phyloP scores from a whole-genome alignment of 1,139 yeast species.

The Kodamaea alishanica region DNA sequence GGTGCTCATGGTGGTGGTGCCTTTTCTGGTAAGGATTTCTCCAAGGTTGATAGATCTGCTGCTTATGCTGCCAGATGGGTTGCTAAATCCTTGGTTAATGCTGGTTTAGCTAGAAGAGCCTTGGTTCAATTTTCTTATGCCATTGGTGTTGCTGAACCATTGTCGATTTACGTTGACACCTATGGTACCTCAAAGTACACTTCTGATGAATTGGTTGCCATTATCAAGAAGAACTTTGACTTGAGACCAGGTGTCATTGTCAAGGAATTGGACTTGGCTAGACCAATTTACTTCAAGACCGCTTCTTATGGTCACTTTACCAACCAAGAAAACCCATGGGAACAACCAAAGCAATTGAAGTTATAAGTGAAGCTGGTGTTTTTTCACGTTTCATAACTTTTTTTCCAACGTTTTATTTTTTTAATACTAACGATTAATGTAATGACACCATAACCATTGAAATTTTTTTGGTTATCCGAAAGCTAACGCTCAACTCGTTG shows the following conservation, averaged over 20 bases:
- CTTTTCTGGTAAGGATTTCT: slow-evolving; percentile 99
- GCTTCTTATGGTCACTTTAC: slow-evolving; percentile 99
- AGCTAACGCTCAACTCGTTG: slow-evolving; percentile 56
- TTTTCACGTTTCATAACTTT: background rate
- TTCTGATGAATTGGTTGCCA: slow-evolving; percentile 84
- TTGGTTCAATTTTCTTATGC: slow-evolving; percentile 98
- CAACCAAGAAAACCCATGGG: slow-evolving; percentile 98
- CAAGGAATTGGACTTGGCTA: slow-evolving; percentile 91
- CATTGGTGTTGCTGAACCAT: slow-evolving; percentile 99
- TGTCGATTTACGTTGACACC: slow-evolving; percentile 94
- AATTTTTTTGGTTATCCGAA: slow-evolving; percentile 6
- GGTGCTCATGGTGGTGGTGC: slow-evolving; percentile 99
- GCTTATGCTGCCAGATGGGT: slow-evolving; percentile 99
- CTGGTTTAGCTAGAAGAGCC: slow-evolving; percentile 95
- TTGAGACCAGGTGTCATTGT: slow-evolving; percentile 99
- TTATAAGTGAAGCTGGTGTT: slow-evolving; percentile 39
- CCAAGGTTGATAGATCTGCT: slow-evolving; percentile 99
- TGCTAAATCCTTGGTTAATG: slow-evolving; percentile 93
- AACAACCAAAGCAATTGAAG: slow-evolving; percentile 87
- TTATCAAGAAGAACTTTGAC: slow-evolving; percentile 92
- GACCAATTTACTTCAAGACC: slow-evolving; percentile 98
- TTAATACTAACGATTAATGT: slow-evolving; percentile 42
- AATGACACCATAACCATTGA: slow-evolving; percentile 32
- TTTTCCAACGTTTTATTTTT: slow-evolving; percentile 1
- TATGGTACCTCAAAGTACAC: slow-evolving; percentile 94